phyloP scores from a whole-genome alignment of 192 early-diverging fungal species.

The Linnemannia hyalina region DNA sequence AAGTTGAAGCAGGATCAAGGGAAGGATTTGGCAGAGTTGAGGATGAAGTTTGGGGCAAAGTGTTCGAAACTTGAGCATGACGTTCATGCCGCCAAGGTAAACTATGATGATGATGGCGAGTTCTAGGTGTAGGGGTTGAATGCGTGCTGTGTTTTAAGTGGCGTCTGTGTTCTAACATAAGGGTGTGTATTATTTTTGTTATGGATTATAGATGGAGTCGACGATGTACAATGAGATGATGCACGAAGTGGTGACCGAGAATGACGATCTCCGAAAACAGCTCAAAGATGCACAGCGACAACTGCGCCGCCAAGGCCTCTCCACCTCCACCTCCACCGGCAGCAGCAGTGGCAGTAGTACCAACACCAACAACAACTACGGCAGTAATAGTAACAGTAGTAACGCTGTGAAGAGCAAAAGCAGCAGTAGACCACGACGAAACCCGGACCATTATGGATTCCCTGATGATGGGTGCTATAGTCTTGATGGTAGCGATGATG shows the following conservation, averaged over 20 bases:
- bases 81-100: slow-evolving; percentile 53
- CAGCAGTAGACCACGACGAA: not conserved
- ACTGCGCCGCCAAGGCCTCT: slow-evolving; percentile 2
- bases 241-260: slow-evolving; percentile 53
- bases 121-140: no score
- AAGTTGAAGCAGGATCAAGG: slow-evolving; percentile 15
- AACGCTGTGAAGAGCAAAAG: not conserved
- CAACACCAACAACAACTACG: not conserved
- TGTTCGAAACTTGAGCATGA: slow-evolving; percentile 36
- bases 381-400: not conserved
- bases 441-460: slow-evolving; percentile 20
- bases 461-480: slow-evolving; percentile 12
- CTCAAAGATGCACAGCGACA: slow-evolving; percentile 27
- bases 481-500: slow-evolving; percentile 30
- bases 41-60: slow-evolving; percentile 15
- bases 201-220: slow-evolving; percentile 35
- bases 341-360: not conserved
- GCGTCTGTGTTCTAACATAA: not conserved
- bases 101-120: no score
- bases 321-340: not conserved
- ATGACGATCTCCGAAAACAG: slow-evolving; percentile 30
- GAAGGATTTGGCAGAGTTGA: slow-evolving; percentile 14
- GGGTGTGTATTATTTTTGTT: not conserved
- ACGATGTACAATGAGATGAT: slow-evolving; percentile 50
- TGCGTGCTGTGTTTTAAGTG: not conserved